Base-by-base conservation (phyloP, 1,139 yeast genomes). In the Magnusiomyces magnusii region DNA sequence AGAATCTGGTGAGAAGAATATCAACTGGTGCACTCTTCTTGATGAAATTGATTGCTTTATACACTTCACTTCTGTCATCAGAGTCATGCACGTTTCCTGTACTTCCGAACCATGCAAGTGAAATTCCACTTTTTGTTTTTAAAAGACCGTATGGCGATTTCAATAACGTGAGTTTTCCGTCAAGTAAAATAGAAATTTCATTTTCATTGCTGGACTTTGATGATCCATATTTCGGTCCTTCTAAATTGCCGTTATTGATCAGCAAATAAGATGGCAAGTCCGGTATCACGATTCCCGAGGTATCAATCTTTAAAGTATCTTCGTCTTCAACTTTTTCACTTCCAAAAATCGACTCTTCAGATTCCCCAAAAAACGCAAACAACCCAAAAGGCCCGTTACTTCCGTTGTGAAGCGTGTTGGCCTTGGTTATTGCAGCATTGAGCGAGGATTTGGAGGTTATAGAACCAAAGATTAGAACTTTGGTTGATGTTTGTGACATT, bases 361-460 rank as follows among this genome's bases (percentile, higher is more conserved):
- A 25, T n/a, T 25, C 21, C 5, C 50, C 58, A 39, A 66, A 56
- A 2, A 68, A 53, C 1, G 67, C 47, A 10, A 63, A 59, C 17
- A 61, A 47, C 34, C 60, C 66, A 55, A 68, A 68, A 1, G 71
- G 71, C 1, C 71, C 71, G 50, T 63, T 64, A 36, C 64, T 65
- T 21, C 63, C 56, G 19, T 50, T 53, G 53, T 67, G 61, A 41
- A 67, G 53, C 9, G 62, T 53, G 49, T 66, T 66, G 9, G 65
- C 67, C 47, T 65, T 65, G 3, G 53, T 56, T 1, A 67, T 36
- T 0, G 63, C 65, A 15, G 31, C 55, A 24, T 41, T 39, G 7
- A 24, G 41, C 24, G 23, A 28, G 53, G 54, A 2, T 31, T 49
- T 3, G 62, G 51, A 17, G 44, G 42, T 19, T 55, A 62, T 57